These are phyloP conservation scores for Mitragyna speciosa DNA, from an alignment of 257 asterid species.

Conservation along the genomic window DNA sequence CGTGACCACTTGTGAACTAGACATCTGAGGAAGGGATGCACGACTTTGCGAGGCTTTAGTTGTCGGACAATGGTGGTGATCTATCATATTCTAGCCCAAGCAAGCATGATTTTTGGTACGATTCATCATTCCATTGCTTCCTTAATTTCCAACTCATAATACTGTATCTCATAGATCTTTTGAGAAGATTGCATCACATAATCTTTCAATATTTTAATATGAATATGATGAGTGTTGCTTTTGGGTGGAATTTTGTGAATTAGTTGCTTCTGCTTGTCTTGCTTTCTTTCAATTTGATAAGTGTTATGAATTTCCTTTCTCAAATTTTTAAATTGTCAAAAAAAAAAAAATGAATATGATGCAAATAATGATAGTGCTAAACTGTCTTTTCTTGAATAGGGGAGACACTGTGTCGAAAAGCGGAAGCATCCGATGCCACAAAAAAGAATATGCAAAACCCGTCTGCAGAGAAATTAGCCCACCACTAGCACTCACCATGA, in stretches of 20 bases:
- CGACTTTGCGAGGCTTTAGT: slow-evolving; percentile 5
- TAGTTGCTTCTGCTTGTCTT: too few species aligned
- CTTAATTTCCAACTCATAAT: slow-evolving; percentile 20
- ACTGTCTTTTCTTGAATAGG: background rate
- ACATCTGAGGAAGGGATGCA: background rate
- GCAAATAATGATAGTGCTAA: slow-evolving; percentile 1
- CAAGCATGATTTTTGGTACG: slow-evolving; percentile 10
- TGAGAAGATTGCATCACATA: slow-evolving; percentile 13
- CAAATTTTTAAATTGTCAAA: too few species aligned
- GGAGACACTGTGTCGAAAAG: slow-evolving; percentile 15
- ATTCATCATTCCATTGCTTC: slow-evolving; percentile 22
- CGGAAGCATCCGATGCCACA: slow-evolving; percentile 19
- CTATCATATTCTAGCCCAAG: background rate
- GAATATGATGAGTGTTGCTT: background rate
- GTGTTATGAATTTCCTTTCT: too few species aligned
- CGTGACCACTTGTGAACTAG: background rate
- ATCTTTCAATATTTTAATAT: background rate
- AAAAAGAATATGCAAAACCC: slow-evolving; percentile 12
- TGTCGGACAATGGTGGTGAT: slow-evolving; percentile 41
- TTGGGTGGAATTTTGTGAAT: too few species aligned
- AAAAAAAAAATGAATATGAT: background rate
- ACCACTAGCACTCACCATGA: slow-evolving; percentile 2
- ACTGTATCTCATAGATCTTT: slow-evolving; percentile 13
- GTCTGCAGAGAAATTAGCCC: slow-evolving; percentile 20
- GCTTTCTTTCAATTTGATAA: too few species aligned